Percentiles rank a stretch among this genome's conserved stretches.
phyloP scores from a whole-genome alignment of 2,329 filamentous ascomycete genomes.

The Aspergillus viridinutans region DNA sequence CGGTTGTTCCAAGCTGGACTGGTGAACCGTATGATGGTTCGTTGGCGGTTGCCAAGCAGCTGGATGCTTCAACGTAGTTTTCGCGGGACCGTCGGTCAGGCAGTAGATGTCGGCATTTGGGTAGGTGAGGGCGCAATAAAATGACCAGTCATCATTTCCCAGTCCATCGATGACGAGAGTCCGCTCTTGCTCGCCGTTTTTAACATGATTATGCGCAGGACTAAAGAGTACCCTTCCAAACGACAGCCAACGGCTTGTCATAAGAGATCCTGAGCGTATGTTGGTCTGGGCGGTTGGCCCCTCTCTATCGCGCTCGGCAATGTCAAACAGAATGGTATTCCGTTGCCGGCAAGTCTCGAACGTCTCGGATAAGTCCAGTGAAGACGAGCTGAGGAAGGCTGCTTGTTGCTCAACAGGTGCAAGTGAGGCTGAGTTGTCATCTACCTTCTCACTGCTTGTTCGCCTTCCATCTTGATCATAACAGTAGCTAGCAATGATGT shows the following conservation, averaged over 20 bases:
- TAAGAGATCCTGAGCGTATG: constrained; percentile 47
- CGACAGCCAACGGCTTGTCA: constrained; percentile 49
- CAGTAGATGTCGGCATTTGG: constrained; percentile 44
- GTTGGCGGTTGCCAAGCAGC: constrained; percentile 40
- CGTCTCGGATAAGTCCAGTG: constrained; percentile 17
- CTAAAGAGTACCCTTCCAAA: constrained; percentile 50
- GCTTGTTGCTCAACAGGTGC: constrained; percentile 22
- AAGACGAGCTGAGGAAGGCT: constrained; percentile 24
- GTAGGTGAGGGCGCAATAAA: constrained; percentile 49
- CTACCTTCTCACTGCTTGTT: constrained; percentile 16
- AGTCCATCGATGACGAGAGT: constrained; percentile 49
- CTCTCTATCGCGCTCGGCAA: constrained; percentile 41
- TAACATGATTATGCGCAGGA: constrained; percentile 45
- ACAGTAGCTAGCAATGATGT: constrained; percentile 51
- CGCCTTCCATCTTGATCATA: constrained; percentile 24
- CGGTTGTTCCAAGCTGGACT: constrained; percentile 35
- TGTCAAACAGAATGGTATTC: constrained; percentile 34
- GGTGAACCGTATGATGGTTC: constrained; percentile 42
- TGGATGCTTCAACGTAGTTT: constrained; percentile 32
- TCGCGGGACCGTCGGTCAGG: constrained; percentile 33
- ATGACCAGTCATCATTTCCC: constrained; percentile 51
- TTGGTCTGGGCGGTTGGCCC: constrained; percentile 42
- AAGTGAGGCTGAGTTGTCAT: constrained; percentile 16
- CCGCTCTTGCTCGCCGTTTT: constrained; percentile 36
- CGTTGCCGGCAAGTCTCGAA: constrained; percentile 29